Percentiles rank a stretch among this genome's conserved stretches.
Conservation (phyloP, 2,329 filamentous ascomycete genomes). For the Beauveria sp. region DNA sequence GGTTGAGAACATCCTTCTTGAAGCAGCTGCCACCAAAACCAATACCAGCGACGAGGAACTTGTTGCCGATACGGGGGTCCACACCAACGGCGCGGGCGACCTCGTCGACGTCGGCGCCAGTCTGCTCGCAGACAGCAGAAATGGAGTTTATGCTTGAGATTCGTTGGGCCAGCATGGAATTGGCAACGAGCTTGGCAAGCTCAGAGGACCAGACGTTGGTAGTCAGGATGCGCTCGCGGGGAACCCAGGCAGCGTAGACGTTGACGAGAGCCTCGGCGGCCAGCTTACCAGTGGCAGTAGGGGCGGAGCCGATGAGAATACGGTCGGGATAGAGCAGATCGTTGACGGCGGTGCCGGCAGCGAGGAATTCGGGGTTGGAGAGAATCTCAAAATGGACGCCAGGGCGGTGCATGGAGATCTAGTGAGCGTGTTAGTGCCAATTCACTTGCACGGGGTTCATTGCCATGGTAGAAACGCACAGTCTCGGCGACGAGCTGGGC, state of each 20-base stretch:
- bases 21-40: conserved; percentile 79
- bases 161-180: conserved; percentile 72
- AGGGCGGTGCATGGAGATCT: conserved; percentile 53
- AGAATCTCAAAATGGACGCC: conserved; percentile 65
- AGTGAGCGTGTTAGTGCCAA: too few relatives aligned
- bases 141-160: conserved; percentile 77
- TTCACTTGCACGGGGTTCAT: too few relatives aligned
- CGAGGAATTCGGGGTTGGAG: conserved; percentile 75
- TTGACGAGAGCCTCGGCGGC: conserved; percentile 57
- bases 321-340: conserved; percentile 66
- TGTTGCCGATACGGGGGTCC: conserved; percentile 63
- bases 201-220: conserved; percentile 74
- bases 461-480: conserved; percentile 33
- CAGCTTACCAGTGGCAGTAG: conserved; percentile 49
- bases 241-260: conserved; percentile 67
- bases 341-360: conserved; percentile 66
- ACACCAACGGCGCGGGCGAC: conserved; percentile 60
- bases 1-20: conserved; percentile 69
- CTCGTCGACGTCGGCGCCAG: conserved; percentile 68
- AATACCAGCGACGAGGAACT: conserved; percentile 66
- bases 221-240: conserved; percentile 57
- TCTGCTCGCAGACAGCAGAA: conserved; percentile 70
- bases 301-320: conserved; percentile 64
- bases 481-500: conserved; percentile 62
- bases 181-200: conserved; percentile 70